A percentile compares a stretch with the other conserved stretches of the same genome.
Evolutionary conservation across 441 rosid genomes (phyloP).

Genomic region (Bocquillonia castaneifolia): DNA sequence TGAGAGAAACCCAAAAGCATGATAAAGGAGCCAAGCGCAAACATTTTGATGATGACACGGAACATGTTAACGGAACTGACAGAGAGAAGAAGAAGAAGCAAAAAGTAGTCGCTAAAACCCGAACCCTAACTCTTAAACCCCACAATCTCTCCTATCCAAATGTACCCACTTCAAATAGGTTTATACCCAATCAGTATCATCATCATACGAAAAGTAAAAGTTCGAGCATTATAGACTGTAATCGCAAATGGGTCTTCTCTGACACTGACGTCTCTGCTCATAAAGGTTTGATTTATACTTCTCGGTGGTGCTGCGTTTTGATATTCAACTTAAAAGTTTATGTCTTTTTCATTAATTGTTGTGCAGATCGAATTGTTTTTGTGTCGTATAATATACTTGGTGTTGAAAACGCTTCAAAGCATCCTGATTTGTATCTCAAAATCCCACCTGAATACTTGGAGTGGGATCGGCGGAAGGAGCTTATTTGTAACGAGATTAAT

Average conservation of each 20-base stretch:
- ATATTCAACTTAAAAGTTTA: too few relatives aligned
- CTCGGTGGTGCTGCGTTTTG: not conserved
- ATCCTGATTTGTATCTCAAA: slow-evolving; percentile 59
- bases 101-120: slow-evolving; percentile 21
- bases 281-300: slow-evolving; percentile 32
- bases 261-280: slow-evolving; percentile 37
- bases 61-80: slow-evolving; percentile 14
- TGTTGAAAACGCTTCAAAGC: slow-evolving; percentile 73
- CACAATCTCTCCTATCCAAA: slow-evolving; percentile 20
- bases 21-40: slow-evolving; percentile 37
- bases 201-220: slow-evolving; percentile 28
- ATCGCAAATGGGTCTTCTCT: slow-evolving; percentile 66
- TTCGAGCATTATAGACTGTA: slow-evolving; percentile 21
- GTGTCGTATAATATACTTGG: slow-evolving; percentile 87
- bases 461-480: slow-evolving; percentile 71
- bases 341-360: not conserved
- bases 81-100: slow-evolving; percentile 21
- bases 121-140: slow-evolving; percentile 31
- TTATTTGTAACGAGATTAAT: slow-evolving; percentile 59
- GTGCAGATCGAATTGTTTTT: slow-evolving; percentile 62
- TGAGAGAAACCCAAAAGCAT: slow-evolving; percentile 27
- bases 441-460: slow-evolving; percentile 49
- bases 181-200: slow-evolving; percentile 23
- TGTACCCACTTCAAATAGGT: slow-evolving; percentile 26
- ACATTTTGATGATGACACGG: slow-evolving; percentile 18